Conservation (phyloP, 73 alveolate genomes). For the Uronychia setigera region DNA sequence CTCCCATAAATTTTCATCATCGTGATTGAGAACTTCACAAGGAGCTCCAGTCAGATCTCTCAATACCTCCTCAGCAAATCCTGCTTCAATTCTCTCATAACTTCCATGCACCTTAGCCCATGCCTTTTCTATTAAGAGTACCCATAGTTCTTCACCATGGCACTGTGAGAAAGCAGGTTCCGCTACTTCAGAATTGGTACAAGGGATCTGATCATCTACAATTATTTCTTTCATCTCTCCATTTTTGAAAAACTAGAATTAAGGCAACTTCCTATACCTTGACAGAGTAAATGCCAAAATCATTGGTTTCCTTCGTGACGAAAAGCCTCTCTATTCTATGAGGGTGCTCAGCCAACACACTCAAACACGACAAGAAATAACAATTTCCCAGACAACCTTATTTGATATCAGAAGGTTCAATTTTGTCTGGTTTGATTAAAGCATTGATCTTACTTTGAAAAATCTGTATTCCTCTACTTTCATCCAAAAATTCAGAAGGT, state of each 20-base stretch:
- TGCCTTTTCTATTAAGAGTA: constrained; percentile 89
- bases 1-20: constrained; percentile 82
- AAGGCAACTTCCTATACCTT: constrained; percentile 23
- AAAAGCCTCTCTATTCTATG: constrained; percentile 70
- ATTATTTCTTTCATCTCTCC: constrained; percentile 78
- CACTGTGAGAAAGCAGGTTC: constrained; percentile 85
- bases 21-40: constrained; percentile 80
- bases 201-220: constrained; percentile 88
- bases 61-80: constrained; percentile 87
- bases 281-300: constrained; percentile 53
- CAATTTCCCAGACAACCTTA: constrained; percentile 94
- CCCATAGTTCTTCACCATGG: constrained; percentile 92
- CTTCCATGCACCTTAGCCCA: constrained; percentile 95
- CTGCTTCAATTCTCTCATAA: constrained; percentile 92
- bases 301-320: constrained; percentile 39
- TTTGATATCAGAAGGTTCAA: constrained; percentile 80
- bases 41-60: constrained; percentile 97
- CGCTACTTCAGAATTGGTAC: constrained; percentile 18
- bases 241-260: constrained; percentile 43
- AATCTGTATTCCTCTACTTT: constrained; percentile 51
- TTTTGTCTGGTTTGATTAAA: constrained; percentile 55
- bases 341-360: constrained; percentile 89
- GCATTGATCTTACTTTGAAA: constrained; percentile 28
- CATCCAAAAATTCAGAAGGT: constrained; percentile 30
- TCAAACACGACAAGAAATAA: constrained; percentile 81